These are phyloP conservation scores for Fusarium agapanthi DNA, from an alignment of 2,329 filamentous ascomycete genomes.

Conservation along the genomic window DNA sequence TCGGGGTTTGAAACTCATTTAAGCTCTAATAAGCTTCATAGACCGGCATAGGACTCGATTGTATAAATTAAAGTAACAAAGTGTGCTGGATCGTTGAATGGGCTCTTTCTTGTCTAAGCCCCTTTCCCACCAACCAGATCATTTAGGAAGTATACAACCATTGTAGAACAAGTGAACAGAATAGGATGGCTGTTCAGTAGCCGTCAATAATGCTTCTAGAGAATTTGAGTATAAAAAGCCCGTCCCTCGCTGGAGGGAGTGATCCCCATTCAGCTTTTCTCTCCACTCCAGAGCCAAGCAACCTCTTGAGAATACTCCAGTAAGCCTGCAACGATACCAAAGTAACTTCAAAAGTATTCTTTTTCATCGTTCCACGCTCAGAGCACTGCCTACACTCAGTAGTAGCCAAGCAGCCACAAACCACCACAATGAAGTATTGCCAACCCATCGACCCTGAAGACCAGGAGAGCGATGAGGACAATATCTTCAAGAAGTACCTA, in stretches of 20 bases:
- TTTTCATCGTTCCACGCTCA: too few species aligned
- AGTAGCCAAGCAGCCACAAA: background rate
- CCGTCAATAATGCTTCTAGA: background rate
- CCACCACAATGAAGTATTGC: background rate
- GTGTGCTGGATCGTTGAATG: background rate
- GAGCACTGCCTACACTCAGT: background rate
- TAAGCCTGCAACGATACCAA: background rate
- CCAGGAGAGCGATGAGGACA: background rate
- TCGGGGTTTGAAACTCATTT: background rate
- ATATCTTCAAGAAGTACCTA: background rate
- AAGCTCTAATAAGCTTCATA: background rate
- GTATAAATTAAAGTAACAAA: background rate
- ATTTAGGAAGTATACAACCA: background rate
- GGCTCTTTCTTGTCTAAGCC: background rate
- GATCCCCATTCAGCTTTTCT: background rate
- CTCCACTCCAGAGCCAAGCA: background rate
- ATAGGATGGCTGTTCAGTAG: background rate
- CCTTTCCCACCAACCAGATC: background rate
- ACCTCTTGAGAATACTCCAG: background rate
- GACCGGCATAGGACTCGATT: fast-evolving
- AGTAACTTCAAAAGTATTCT: background rate
- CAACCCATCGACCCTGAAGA: background rate
- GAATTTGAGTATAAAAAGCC: background rate
- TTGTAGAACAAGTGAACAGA: background rate
- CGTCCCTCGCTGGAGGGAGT: too few species aligned